Evolutionary conservation across 2,329 filamentous ascomycete genomes (phyloP).

Genomic region (Coleophoma crateriformis): DNA sequence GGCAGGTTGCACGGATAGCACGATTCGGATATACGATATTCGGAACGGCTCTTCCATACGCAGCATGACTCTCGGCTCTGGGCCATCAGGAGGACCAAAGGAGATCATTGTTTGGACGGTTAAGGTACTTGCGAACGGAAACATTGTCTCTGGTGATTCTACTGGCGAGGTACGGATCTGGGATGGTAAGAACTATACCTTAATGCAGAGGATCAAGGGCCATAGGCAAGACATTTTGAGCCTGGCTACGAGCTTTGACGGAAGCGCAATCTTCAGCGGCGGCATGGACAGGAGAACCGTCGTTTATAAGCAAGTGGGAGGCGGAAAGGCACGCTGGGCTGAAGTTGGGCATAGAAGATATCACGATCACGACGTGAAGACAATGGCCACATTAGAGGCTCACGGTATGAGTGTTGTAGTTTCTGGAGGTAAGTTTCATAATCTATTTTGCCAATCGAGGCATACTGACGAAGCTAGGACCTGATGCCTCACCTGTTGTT

Average conservation of each 20-base stretch:
- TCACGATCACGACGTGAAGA: slow-evolving; percentile 92
- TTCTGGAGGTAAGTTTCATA: slow-evolving; percentile 67
- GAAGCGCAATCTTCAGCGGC: slow-evolving; percentile 77
- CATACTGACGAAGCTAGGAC: slow-evolving; percentile 49
- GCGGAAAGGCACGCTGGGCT: slow-evolving; percentile 65
- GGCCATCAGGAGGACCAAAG: slow-evolving; percentile 69
- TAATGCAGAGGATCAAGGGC: slow-evolving; percentile 77
- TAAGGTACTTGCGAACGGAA: slow-evolving; percentile 78
- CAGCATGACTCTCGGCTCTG: slow-evolving; percentile 80
- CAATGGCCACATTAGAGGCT: slow-evolving; percentile 85
- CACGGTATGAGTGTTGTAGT: slow-evolving; percentile 79
- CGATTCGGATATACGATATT: slow-evolving; percentile 86
- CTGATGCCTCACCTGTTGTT: slow-evolving; percentile 79
- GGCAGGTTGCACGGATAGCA: slow-evolving; percentile 93
- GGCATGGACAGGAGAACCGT: slow-evolving; percentile 89
- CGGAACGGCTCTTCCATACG: slow-evolving; percentile 70
- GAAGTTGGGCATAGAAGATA: slow-evolving; percentile 83
- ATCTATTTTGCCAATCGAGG: neutral
- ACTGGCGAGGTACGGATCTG: slow-evolving; percentile 91
- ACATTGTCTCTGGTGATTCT: slow-evolving; percentile 92
- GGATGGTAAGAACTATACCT: slow-evolving; percentile 87
- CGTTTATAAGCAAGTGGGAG: slow-evolving; percentile 65
- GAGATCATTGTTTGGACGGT: slow-evolving; percentile 92
- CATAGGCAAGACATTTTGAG: slow-evolving; percentile 90
- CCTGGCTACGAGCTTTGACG: slow-evolving; percentile 75